These are phyloP conservation scores for Starmera stellimalicola DNA, from an alignment of 1,139 yeast genomes.

Conservation along the genomic window DNA sequence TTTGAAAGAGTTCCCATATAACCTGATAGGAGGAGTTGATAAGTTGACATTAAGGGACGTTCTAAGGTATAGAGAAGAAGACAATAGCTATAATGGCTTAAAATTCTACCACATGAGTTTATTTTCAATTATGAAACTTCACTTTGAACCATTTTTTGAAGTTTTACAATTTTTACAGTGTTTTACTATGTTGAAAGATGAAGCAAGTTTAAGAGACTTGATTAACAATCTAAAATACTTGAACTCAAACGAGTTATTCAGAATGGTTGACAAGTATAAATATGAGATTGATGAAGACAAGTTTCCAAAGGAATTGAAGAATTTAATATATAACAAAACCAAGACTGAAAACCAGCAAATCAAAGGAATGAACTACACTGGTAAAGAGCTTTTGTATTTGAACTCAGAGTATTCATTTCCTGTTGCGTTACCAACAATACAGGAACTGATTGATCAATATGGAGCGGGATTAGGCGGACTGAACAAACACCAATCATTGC, in stretches of 20 bases:
- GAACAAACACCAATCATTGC: slow-evolving; percentile 33
- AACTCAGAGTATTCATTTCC: slow-evolving; percentile 17
- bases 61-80: slow-evolving; percentile 12
- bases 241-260: slow-evolving; percentile 62
- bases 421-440: slow-evolving; percentile 47
- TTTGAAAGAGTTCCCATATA: slow-evolving; percentile 34
- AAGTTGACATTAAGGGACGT: slow-evolving; percentile 16
- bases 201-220: slow-evolving; percentile 48
- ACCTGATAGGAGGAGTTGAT: slow-evolving; percentile 18
- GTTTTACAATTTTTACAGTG: slow-evolving; percentile 87
- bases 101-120: slow-evolving; percentile 14
- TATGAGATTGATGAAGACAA: slow-evolving; percentile 76
- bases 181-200: slow-evolving; percentile 51
- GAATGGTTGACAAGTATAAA: slow-evolving; percentile 66
- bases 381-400: slow-evolving; percentile 9
- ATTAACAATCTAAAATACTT: slow-evolving; percentile 48
- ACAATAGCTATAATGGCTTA: slow-evolving; percentile 10
- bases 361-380: slow-evolving; percentile 4
- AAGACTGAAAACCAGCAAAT: slow-evolving; percentile 28
- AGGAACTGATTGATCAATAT: slow-evolving; percentile 50
- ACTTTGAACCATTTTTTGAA: slow-evolving; percentile 68
- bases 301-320: slow-evolving; percentile 39
- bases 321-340: slow-evolving; percentile 8
- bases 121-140: slow-evolving; percentile 44
- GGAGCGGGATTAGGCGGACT: slow-evolving; percentile 56